A percentile compares a stretch with the other conserved stretches of the same genome.
phyloP scores from a whole-genome alignment of 192 early-diverging fungal species.

The Gryganskiella cystojenkinii region DNA sequence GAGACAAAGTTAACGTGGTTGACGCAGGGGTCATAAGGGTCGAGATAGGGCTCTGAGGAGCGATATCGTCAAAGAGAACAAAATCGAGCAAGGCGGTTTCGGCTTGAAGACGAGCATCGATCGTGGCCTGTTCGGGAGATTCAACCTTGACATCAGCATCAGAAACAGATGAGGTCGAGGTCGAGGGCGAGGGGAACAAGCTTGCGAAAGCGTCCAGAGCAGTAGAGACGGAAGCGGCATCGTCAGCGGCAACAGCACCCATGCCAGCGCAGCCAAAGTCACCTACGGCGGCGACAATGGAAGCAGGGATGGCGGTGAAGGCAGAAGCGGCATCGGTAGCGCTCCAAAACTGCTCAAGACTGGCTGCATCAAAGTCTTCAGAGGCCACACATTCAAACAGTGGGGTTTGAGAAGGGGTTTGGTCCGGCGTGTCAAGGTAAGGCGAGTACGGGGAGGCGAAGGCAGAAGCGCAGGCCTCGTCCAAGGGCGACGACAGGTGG shows the following conservation, averaged over 20 bases:
- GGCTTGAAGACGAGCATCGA: constrained; percentile 48
- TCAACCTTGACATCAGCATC: background rate
- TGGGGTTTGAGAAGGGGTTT: constrained; percentile 47
- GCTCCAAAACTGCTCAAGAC: constrained; percentile 34
- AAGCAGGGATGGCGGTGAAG: background rate
- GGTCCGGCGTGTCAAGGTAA: constrained; percentile 53
- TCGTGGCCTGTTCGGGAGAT: constrained; percentile 5
- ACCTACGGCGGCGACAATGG: too few species aligned
- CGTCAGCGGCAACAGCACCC: background rate
- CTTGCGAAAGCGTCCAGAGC: background rate
- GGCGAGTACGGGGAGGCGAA: constrained; percentile 39
- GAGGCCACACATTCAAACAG: constrained; percentile 55
- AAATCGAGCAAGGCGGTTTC: constrained; percentile 55
- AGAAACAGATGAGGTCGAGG: constrained; percentile 5
- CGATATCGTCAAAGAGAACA: constrained; percentile 54
- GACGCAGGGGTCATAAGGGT: constrained; percentile 32
- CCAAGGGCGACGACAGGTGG: constrained; percentile 48
- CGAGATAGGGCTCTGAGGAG: constrained; percentile 49
- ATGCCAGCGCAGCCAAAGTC: too few species aligned
- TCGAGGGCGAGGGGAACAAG: constrained; percentile 15
- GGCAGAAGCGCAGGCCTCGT: constrained; percentile 48
- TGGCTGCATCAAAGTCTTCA: constrained; percentile 32
- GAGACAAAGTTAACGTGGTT: constrained; percentile 24
- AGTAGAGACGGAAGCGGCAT: constrained; percentile 1
- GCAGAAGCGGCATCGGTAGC: background rate